Conservation (phyloP, 1,139 yeast genomes). For the Saccharomyces hybrid region DNA sequence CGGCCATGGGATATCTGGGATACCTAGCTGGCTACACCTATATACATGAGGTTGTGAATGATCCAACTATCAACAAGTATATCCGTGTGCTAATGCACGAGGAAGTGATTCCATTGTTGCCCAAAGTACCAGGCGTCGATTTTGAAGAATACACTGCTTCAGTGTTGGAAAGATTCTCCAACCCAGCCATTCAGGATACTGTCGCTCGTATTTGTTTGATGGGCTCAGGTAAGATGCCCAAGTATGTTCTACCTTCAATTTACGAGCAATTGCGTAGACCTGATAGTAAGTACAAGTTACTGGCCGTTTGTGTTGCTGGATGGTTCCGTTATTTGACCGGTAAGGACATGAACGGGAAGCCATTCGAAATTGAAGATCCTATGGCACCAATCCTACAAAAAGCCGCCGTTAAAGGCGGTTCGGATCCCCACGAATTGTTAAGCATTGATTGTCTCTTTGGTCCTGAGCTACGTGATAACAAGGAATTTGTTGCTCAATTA, state of each 20-base stretch:
- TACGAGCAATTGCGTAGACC: not conserved
- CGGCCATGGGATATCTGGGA: constrained; percentile 8
- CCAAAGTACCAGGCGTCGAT: constrained; percentile 2
- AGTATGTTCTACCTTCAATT: not conserved
- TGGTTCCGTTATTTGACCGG: constrained; percentile 10
- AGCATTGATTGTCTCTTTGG: constrained; percentile 6
- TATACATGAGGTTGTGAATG: constrained; percentile 7
- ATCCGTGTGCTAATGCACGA: not conserved
- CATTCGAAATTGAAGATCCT: constrained; percentile 24
- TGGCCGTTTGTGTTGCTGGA: constrained; percentile 6
- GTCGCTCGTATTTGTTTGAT: constrained; percentile 8
- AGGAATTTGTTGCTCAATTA: constrained; percentile 22
- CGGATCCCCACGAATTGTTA: constrained; percentile 7
- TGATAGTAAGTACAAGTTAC: not conserved
- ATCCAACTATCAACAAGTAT: constrained; percentile 4
- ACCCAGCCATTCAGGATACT: constrained; percentile 8
- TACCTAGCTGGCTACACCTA: constrained; percentile 7
- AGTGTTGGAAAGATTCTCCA: constrained; percentile 7
- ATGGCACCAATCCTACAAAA: constrained; percentile 10
- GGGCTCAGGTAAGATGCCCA: constrained; percentile 8
- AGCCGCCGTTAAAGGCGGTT: constrained; percentile 12
- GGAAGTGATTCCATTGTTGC: not conserved
- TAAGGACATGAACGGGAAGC: constrained; percentile 17
- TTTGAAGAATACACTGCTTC: constrained; percentile 8
- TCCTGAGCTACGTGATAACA: constrained; percentile 27